These are phyloP conservation scores for Neurospora sp. DNA, from an alignment of 495 filamentous ascomycete species.

Conservation along the genomic window DNA sequence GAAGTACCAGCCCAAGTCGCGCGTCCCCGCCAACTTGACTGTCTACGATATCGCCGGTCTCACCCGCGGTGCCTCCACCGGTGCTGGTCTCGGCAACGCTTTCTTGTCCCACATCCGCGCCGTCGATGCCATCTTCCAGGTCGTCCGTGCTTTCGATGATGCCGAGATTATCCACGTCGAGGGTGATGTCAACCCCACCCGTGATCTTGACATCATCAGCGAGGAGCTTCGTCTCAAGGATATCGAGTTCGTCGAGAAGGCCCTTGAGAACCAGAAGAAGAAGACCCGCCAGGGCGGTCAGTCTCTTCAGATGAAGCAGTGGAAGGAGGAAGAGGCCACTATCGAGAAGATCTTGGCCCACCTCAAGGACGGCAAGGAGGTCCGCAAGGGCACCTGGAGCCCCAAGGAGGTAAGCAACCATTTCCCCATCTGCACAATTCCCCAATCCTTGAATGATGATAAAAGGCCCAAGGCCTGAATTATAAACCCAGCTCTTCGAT, in stretches of 20 bases:
- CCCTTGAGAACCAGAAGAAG: conserved; percentile 79
- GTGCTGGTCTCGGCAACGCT: conserved; percentile 93
- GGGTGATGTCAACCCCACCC: conserved; percentile 89
- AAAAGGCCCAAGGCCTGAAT: conserved; percentile 93
- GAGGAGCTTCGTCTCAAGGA: conserved; percentile 97
- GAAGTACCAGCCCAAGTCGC: conserved; percentile 94
- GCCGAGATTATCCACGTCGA: conserved; percentile 99
- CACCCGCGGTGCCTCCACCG: conserved; percentile 91
- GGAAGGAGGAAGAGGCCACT: conserved; percentile 87
- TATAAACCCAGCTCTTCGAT: conserved; percentile 99
- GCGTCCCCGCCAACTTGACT: conserved; percentile 92
- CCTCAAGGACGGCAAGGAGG: conserved; percentile 81
- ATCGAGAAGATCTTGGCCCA: conserved; percentile 77
- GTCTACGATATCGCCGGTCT: conserved; percentile 99
- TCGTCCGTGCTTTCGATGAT: conserved; percentile 97
- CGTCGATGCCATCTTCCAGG: conserved; percentile 99
- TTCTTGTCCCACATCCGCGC: conserved; percentile 99
- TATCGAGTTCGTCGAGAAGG: conserved; percentile 97
- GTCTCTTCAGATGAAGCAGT: conserved; percentile 95
- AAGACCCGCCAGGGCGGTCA: conserved; percentile 90
- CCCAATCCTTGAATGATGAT: conserved; percentile 68
- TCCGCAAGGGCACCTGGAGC: conserved; percentile 79
- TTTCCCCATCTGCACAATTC: conserved; percentile 6
- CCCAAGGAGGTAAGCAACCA: conserved; percentile 82
- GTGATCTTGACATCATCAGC: conserved; percentile 92